These are phyloP conservation scores for Bidens hawaiensis DNA, from an alignment of 140 eudicot genomes.

Conservation along the genomic window DNA sequence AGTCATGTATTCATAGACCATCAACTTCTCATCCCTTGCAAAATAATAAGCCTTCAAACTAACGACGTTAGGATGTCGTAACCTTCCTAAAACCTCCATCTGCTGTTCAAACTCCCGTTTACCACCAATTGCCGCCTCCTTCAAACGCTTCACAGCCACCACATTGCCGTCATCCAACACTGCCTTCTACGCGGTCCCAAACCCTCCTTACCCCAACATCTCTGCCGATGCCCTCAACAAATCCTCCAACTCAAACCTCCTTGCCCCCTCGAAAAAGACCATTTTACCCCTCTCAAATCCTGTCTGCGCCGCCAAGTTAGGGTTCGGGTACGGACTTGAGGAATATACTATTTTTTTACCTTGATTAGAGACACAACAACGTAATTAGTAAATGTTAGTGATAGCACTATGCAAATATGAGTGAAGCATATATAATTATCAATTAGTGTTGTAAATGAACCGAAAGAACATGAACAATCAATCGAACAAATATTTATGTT, in stretches of 20 bases:
- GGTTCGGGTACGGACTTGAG: constrained; percentile 54
- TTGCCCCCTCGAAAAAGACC: constrained; percentile 81
- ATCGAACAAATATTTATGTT: too few relatives aligned
- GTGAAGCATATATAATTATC: too few relatives aligned
- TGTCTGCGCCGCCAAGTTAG: constrained; percentile 22
- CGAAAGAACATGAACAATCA: too few relatives aligned
- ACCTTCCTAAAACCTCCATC: constrained; percentile 87
- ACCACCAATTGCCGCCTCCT: constrained; percentile 56
- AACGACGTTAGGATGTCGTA: constrained; percentile 74
- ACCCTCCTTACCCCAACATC: constrained; percentile 93
- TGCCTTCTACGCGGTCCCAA: constrained; percentile 95
- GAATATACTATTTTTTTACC: constrained; percentile 82
- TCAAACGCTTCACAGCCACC: constrained; percentile 91
- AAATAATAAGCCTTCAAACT: constrained; percentile 80
- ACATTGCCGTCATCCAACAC: constrained; percentile 82
- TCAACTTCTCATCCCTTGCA: constrained; percentile 81
- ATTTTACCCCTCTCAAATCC: constrained; percentile 73
- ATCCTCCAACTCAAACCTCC: constrained; percentile 90
- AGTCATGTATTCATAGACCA: constrained; percentile 83
- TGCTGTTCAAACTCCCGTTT: constrained; percentile 85
- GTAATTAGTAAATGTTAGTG: too few relatives aligned
- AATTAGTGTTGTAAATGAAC: too few relatives aligned
- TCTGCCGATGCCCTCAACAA: constrained; percentile 90
- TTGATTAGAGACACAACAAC: too few relatives aligned
- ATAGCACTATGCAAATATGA: too few relatives aligned